phyloP scores from a whole-genome alignment of 768 basidiomycete genomes.

The Collybiopsis luxurians region DNA sequence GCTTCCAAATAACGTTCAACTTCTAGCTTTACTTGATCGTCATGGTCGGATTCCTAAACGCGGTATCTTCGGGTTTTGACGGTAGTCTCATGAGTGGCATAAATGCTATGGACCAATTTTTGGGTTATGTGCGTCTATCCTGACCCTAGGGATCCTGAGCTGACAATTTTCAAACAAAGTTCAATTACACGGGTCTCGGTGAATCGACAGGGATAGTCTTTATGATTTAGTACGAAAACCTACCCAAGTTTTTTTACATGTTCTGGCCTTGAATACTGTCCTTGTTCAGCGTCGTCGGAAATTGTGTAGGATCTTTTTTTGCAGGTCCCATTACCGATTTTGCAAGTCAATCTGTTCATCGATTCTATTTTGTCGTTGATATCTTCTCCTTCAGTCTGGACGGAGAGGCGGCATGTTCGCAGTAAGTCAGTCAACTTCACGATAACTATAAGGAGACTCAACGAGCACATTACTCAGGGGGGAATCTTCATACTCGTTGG shows the following conservation, averaged over 20 bases:
- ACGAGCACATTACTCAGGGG: no score
- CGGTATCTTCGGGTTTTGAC: constrained; percentile 10
- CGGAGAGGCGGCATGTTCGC: constrained; percentile 28
- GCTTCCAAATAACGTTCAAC: neutral
- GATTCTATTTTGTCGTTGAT: neutral
- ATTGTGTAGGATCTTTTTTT: constrained; percentile 21
- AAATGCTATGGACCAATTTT: constrained; percentile 11
- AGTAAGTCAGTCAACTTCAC: constrained; percentile 17
- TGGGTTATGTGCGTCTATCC: neutral
- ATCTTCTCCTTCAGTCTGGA: constrained; percentile 10
- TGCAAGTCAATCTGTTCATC: constrained; percentile 6
- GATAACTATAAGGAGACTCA: no score
- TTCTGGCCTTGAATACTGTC: neutral
- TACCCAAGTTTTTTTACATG: neutral
- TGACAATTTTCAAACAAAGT: neutral
- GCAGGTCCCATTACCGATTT: constrained; percentile 21
- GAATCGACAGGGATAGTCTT: constrained; percentile 8
- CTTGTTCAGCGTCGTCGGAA: constrained; percentile 17
- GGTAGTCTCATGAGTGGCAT: constrained; percentile 12
- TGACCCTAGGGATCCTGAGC: neutral
- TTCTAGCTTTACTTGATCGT: constrained; percentile 8
- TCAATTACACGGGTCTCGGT: neutral
- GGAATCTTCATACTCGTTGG: constrained; percentile 26
- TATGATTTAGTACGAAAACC: constrained; percentile 2
- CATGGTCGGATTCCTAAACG: constrained; percentile 8